Base-by-base conservation (phyloP, 225 moss, liverwort and hornwort genomes). In the Thuidium tamariscinum region DNA sequence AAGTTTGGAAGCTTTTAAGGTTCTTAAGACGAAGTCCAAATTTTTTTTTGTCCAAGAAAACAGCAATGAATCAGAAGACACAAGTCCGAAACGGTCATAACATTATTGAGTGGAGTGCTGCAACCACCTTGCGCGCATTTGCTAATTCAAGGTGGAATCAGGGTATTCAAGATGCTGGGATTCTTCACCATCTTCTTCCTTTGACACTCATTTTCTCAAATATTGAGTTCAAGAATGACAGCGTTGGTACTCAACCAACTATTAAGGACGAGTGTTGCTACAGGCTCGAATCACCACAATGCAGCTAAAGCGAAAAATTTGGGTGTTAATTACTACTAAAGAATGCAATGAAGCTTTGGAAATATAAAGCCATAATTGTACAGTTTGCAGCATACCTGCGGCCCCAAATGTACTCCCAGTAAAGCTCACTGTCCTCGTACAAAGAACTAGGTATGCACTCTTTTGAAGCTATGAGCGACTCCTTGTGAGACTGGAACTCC, bases 351-450 rank as follows among this genome's bases (percentile, higher is more conserved):
- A 65, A 76, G 68, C 32, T 49, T 19, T 61, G 69, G 65, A 49
- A 70, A 64, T 27, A 49, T 20, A 55, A 70, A 74, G 54, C 16
- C 16, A 60, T 59, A 59, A 59, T 21, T 36, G 39, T 39, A 59
- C 12, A 67, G 34, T 79, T 77, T 17, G 85, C 57, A 79, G 65
- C 81, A 46, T 66, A 90, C 92, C 89, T 92, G 82, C 83, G 87
- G 69, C 89, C 72, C 94, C 94, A 92, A 70, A 94, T 92, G 49
- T 90, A 81, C 69, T 91, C 90, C 92, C 91, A 94, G 54, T 86
- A 88, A 27, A 55, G 82, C 63, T 94, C 92, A 48, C 82, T 91
- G 85, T 91, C 91, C 54, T 92, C 91, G 23, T 52, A 74, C 85
- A 94, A 89, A 56, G 91, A 89, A 88, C 23, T 48, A 62, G 92